These are phyloP conservation scores for Umbilicaria muhlenbergii DNA, from an alignment of 495 filamentous ascomycete genomes.

Conservation along the genomic window DNA sequence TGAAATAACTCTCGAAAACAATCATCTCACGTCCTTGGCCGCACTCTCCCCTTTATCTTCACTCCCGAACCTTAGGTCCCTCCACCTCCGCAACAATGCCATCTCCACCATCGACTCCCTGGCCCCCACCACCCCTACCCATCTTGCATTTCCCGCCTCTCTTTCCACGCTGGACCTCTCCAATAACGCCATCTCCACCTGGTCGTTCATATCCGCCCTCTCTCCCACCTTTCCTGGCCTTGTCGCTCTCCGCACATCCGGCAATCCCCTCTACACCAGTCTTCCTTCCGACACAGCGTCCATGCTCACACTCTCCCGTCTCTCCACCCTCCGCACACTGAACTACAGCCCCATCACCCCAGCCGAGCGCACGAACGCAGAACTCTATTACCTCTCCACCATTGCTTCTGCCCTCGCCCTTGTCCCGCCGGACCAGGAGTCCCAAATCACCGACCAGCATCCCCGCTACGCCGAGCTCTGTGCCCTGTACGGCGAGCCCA, in stretches of 20 bases:
- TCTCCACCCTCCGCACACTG: conserved; percentile 47
- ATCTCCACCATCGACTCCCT: conserved; percentile 1
- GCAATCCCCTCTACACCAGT: conserved; percentile 66
- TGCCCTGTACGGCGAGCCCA: conserved; percentile 50
- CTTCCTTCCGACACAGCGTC: conserved; percentile 42
- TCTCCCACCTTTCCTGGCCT: conserved; percentile 20
- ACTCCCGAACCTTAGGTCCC: conserved; percentile 41
- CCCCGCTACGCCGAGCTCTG: conserved; percentile 60
- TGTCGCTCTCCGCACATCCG: conserved; percentile 54
- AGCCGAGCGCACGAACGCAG: conserved; percentile 67
- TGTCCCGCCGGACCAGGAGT: conserved; percentile 27
- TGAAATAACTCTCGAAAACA: conserved; percentile 58
- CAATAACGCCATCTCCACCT: conserved; percentile 31
- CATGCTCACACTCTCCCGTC: conserved; percentile 74
- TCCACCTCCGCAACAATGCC: conserved; percentile 19
- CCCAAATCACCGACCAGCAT: conserved; percentile 40
- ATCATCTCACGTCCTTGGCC: conserved; percentile 46
- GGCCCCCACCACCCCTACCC: background rate
- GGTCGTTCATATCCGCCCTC: conserved; percentile 7
- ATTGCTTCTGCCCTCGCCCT: conserved; percentile 47
- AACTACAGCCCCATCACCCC: conserved; percentile 64
- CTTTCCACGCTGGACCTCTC: conserved; percentile 37
- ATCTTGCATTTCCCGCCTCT: background rate
- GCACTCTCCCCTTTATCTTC: conserved; percentile 39
- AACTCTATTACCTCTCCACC: conserved; percentile 77